Evolutionary conservation across 2,329 filamentous ascomycete genomes (phyloP), one percentile per base, ranked within the genome.

Genomic region (Neonectria coccinea): DNA sequence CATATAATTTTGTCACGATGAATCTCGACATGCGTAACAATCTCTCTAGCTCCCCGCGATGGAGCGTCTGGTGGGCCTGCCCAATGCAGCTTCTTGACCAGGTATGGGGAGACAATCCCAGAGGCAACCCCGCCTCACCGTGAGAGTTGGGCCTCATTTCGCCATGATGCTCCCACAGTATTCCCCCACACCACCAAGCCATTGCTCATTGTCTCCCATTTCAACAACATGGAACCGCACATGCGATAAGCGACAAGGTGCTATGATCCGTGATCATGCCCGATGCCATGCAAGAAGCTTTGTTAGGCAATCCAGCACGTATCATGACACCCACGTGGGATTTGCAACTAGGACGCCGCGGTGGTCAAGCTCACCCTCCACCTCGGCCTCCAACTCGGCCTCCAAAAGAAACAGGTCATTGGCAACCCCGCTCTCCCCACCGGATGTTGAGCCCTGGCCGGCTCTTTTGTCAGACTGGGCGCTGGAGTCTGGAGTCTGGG

Each of bases 361-460:
- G 27, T 53, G 39, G 39, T 52, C 45, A 52, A 53, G 36, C 31
- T 59, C 48, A 64, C 18, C 33, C 59, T 56, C 53, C 31, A 52
- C 44, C 45, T 59, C 66, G 59, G 56, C 44, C 22, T 69, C 51
- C 33, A 55, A 56, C 41, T 58, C 60, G 54, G 45, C 42, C 18
- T 69, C 47, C 36, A 39, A 42, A 9, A 42, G 31, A 48, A 70
- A 70, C 59, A 66, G 48, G 62, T 56, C 56, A 68, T 65, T 36
- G 36, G 18, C 11, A 48, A 55, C 59, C 59, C 63, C 65, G 50
- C 56, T 54, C 52, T 69, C 56, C 45, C 62, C 51, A 65, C 63
- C 52, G 36, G 51, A 59, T 50, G 36, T 56, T 9, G 50, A 56
- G 29, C 63, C 47, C 53, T 64, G 52, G 36, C 22, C 18, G 64